Conservation (phyloP, 805 yeast genomes). For the Saccharomycopsis guyanensis region DNA sequence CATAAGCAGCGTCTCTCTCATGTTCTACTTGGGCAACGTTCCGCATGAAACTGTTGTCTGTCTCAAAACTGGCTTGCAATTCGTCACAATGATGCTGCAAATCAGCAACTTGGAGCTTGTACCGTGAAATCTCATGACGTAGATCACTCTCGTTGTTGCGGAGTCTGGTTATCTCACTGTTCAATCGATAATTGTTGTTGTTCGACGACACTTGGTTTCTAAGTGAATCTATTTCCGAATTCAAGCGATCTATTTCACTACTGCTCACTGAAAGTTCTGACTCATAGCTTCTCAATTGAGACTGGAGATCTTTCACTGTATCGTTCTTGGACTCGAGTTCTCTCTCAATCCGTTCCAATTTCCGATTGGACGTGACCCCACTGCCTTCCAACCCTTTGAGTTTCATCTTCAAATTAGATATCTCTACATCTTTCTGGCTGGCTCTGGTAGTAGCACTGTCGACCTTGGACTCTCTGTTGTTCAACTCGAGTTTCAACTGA, state of each 20-base stretch:
- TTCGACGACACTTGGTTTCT: slow-evolving; percentile 11
- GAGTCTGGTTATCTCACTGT: slow-evolving; percentile 16
- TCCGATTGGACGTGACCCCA: slow-evolving; percentile 2
- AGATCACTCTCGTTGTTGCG: slow-evolving; percentile 7
- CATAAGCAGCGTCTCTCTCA: slow-evolving; percentile 17
- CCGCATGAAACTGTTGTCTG: slow-evolving; percentile 24
- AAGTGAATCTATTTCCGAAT: slow-evolving; percentile 15
- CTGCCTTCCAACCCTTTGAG: slow-evolving; percentile 19
- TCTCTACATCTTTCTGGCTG: slow-evolving; percentile 12
- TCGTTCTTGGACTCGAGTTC: slow-evolving; percentile 11
- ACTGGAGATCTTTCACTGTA: slow-evolving; percentile 20
- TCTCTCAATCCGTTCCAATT: slow-evolving; percentile 4
- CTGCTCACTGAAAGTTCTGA: slow-evolving; percentile 20
- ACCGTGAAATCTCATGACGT: slow-evolving; percentile 13
- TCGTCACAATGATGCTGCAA: slow-evolving; percentile 12
- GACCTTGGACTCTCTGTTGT: slow-evolving; percentile 8
- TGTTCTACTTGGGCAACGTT: slow-evolving; percentile 29
- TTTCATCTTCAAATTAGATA: slow-evolving; percentile 15
- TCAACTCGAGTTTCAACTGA: slow-evolving; percentile 12
- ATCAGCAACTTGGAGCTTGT: slow-evolving; percentile 9
- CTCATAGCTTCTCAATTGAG: slow-evolving; percentile 15
- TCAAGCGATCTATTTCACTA: slow-evolving; percentile 21
- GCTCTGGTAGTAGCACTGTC: slow-evolving; percentile 5
- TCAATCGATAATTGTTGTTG: slow-evolving; percentile 10
- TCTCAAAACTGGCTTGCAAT: slow-evolving; percentile 6